These are phyloP conservation scores for Castanea mollissima DNA, from an alignment of 306 rosid species.

Conservation along the genomic window DNA sequence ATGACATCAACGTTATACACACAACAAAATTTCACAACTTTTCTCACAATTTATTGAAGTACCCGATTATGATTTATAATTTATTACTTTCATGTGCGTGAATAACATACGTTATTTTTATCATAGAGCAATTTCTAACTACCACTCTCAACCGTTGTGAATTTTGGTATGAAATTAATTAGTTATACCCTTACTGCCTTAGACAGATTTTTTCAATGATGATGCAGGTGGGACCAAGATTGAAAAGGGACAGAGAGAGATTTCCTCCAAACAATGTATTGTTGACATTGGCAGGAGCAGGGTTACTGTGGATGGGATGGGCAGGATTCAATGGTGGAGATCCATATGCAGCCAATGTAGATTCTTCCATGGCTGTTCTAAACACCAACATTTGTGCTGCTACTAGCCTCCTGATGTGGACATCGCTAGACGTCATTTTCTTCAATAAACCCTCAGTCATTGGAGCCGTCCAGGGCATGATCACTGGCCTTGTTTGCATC, in stretches of 20 bases:
- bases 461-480: constrained; percentile 85
- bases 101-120: too few species aligned
- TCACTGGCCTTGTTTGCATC: constrained; percentile 75
- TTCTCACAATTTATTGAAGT: too few species aligned
- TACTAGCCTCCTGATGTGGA: constrained; percentile 70
- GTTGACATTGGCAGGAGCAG: constrained; percentile 60
- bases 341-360: constrained; percentile 62
- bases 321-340: constrained; percentile 85
- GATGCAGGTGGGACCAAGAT: constrained; percentile 61
- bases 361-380: constrained; percentile 66
- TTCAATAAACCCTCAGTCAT: constrained; percentile 70
- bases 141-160: too few species aligned
- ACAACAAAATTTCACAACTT: too few species aligned
- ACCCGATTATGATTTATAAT: too few species aligned
- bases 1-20: too few species aligned
- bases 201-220: too few species aligned
- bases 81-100: too few species aligned
- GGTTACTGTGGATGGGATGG: constrained; percentile 74
- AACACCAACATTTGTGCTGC: constrained; percentile 80
- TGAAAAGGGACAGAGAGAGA: constrained; percentile 55
- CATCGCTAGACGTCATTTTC: constrained; percentile 61
- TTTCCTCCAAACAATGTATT: constrained; percentile 76
- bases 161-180: too few species aligned
- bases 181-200: too few species aligned
- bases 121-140: too few species aligned